Evolutionary conservation across 2,329 filamentous ascomycete species (phyloP).

Genomic region (Trichoderma guizhouense): DNA sequence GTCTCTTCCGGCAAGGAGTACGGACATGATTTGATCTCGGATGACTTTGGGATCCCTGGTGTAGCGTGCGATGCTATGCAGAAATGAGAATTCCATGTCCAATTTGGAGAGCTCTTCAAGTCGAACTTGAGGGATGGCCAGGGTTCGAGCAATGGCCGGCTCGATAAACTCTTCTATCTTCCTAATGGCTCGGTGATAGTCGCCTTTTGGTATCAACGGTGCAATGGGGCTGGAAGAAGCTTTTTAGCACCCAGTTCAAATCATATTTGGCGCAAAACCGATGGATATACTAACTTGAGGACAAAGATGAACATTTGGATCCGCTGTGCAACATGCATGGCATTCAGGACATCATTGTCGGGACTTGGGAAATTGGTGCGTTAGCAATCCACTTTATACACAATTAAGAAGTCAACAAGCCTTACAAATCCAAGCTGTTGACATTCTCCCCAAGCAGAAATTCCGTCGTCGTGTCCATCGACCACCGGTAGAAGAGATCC

Average conservation of each 20-base stretch:
- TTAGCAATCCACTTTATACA: neutral
- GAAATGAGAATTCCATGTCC: conserved; percentile 67
- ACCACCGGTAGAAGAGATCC: conserved; percentile 61
- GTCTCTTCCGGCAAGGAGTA: conserved; percentile 78
- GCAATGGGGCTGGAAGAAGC: conserved; percentile 52
- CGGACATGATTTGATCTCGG: conserved; percentile 71
- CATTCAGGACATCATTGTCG: conserved; percentile 60
- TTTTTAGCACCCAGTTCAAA: neutral
- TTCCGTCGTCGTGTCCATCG: conserved; percentile 64
- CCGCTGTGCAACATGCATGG: conserved; percentile 67
- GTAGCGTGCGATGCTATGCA: conserved; percentile 70
- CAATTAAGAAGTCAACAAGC: neutral
- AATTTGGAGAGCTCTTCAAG: conserved; percentile 66
- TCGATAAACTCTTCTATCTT: conserved; percentile 66
- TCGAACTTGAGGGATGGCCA: conserved; percentile 61
- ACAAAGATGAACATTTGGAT: conserved; percentile 62
- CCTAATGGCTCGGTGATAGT: conserved; percentile 61
- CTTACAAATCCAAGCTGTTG: conserved; percentile 42
- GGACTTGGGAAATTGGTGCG: conserved; percentile 34
- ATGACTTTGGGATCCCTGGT: conserved; percentile 62
- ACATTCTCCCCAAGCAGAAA: conserved; percentile 63
- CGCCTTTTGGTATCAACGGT: conserved; percentile 53
- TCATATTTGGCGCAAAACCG: neutral
- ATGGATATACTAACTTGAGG: conserved; percentile 30
- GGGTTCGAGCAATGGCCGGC: conserved; percentile 64